Conservation (phyloP, 441 rosid genomes). For the Francoa sonchifolia region DNA sequence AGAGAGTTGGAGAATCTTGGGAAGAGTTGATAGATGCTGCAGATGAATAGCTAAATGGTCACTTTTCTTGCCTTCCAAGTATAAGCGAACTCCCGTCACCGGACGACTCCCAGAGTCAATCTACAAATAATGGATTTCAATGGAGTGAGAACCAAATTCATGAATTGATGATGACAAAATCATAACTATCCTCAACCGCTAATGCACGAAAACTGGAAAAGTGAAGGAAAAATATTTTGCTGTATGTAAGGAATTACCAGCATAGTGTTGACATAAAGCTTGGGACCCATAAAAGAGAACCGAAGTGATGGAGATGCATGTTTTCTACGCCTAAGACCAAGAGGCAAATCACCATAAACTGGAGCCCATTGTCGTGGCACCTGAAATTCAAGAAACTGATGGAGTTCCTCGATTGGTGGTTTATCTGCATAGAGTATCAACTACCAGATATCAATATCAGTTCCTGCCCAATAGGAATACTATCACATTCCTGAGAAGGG, state of each 20-base stretch:
- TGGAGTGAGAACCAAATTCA: background rate
- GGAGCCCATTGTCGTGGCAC: constrained; percentile 96
- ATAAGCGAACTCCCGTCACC: constrained; percentile 74
- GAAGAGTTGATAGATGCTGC: constrained; percentile 70
- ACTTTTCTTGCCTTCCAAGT: constrained; percentile 82
- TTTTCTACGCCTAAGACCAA: constrained; percentile 54
- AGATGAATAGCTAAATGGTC: constrained; percentile 82
- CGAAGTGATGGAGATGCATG: constrained; percentile 64
- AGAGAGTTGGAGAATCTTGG: constrained; percentile 42
- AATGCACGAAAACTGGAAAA: too few species aligned
- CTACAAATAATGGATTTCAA: constrained; percentile 22
- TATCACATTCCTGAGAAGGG: too few species aligned
- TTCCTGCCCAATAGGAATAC: too few species aligned
- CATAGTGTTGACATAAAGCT: constrained; percentile 63
- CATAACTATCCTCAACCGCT: too few species aligned
- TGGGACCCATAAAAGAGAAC: constrained; percentile 86
- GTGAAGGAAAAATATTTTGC: too few species aligned
- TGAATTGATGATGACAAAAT: too few species aligned
- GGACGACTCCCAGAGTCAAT: constrained; percentile 73
- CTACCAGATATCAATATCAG: constrained; percentile 6
- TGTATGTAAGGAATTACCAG: constrained; percentile 28
- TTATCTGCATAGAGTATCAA: constrained; percentile 44
- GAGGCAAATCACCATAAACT: constrained; percentile 72
- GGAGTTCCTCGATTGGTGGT: constrained; percentile 84
- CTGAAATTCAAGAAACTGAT: constrained; percentile 83